Evolutionary conservation across 441 rosid genomes (phyloP).

Genomic region (Erodium trifolium): DNA sequence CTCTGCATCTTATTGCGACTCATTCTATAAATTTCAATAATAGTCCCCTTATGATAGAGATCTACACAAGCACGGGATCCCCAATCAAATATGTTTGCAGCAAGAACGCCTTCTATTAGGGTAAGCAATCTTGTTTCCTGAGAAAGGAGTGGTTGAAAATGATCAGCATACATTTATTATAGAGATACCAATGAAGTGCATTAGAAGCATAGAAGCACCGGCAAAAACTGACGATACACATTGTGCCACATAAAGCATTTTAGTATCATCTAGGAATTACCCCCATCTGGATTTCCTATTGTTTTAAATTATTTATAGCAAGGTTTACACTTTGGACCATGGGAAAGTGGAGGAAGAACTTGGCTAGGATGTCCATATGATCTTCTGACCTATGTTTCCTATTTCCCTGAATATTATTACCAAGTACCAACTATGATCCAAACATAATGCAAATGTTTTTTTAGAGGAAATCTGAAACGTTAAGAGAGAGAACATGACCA

Average conservation of each 20-base stretch:
- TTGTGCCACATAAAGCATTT: conserved; percentile 5
- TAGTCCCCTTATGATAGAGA: conserved; percentile 93
- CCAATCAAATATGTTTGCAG: conserved; percentile 99
- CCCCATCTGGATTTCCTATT: neutral
- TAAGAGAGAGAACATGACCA: neutral
- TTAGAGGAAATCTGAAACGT: neutral
- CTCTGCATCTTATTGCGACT: conserved; percentile 97
- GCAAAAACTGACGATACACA: neutral
- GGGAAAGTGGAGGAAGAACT: neutral
- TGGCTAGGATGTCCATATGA: neutral
- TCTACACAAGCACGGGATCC: conserved; percentile 99
- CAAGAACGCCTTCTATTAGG: conserved; percentile 90
- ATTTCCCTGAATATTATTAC: neutral
- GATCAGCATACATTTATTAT: neutral
- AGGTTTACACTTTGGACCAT: neutral
- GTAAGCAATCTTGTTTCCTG: conserved; percentile 87
- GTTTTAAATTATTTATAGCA: neutral
- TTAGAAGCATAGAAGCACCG: neutral
- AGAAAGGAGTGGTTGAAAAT: conserved; percentile 18
- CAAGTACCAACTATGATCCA: neutral
- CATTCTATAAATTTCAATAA: conserved; percentile 97
- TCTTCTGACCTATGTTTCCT: neutral
- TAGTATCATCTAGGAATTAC: conserved; percentile 1
- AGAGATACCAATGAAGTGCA: neutral
- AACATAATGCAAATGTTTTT: neutral